Evolutionary conservation across 1,284 basidiomycete species (phyloP).

Genomic region (Microbotryum intermedium): DNA sequence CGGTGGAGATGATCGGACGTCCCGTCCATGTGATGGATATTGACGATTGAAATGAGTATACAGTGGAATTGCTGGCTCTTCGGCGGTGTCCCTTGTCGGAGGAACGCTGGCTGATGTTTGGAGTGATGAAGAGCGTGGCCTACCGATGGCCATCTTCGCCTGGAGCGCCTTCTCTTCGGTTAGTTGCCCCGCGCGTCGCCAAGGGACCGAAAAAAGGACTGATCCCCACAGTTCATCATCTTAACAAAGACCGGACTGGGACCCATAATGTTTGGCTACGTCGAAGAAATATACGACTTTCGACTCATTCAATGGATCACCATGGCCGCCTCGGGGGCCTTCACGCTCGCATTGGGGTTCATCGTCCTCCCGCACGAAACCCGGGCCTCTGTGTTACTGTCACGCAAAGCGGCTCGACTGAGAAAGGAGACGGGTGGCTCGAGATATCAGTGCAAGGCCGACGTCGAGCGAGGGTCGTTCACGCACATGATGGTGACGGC

Average conservation of each 20-base stretch:
- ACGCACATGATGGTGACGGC: slow-evolving; percentile 36
- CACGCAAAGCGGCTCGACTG: slow-evolving; percentile 27
- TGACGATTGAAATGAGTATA: background rate
- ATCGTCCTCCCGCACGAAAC: slow-evolving; percentile 25
- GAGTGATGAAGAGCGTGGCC: slow-evolving; percentile 47
- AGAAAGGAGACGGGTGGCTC: slow-evolving; percentile 36
- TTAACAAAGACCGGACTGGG: slow-evolving; percentile 12
- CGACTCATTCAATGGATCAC: slow-evolving; percentile 43
- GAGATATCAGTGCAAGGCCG: slow-evolving; percentile 36
- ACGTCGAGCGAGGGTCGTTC: slow-evolving; percentile 36
- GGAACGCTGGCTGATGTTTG: slow-evolving; percentile 39
- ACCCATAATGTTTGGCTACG: slow-evolving; percentile 22
- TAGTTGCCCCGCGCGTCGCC: background rate
- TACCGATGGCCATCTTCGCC: slow-evolving; percentile 54
- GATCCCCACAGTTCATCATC: background rate
- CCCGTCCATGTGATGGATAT: background rate
- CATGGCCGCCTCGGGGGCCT: slow-evolving; percentile 13
- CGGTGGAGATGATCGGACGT: too few species aligned
- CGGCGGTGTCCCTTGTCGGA: slow-evolving; percentile 46
- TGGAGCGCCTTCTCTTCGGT: slow-evolving; percentile 33
- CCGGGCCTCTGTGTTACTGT: slow-evolving; percentile 30
- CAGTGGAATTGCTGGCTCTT: slow-evolving; percentile 54
- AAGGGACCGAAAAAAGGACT: too few species aligned
- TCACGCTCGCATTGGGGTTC: slow-evolving; percentile 11
- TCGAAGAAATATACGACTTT: slow-evolving; percentile 16